These are phyloP conservation scores for Ramularia collo-cygni DNA, from an alignment of 2,329 filamentous ascomycete species.

Conservation along the genomic window DNA sequence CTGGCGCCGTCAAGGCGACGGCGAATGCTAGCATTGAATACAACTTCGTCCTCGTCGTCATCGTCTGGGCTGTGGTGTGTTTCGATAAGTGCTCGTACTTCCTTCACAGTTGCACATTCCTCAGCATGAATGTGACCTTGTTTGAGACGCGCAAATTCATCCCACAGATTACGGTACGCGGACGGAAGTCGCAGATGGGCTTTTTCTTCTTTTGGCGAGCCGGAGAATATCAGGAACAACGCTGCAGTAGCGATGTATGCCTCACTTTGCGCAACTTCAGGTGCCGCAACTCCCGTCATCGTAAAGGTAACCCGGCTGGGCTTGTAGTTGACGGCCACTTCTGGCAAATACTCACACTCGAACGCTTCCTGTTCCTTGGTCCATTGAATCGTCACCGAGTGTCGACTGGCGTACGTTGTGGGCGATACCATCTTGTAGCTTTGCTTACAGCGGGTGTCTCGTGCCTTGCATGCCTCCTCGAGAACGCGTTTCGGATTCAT, in stretches of 20 bases:
- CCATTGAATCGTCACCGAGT: conserved; percentile 70
- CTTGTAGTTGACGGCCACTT: conserved; percentile 40
- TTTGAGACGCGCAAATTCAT: conserved; percentile 64
- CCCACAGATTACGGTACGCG: conserved; percentile 79
- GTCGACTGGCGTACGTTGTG: conserved; percentile 66
- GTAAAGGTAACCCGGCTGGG: conserved; percentile 53
- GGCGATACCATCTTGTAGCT: conserved; percentile 64
- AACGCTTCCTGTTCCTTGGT: conserved; percentile 60
- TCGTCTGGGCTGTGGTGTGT: conserved; percentile 43
- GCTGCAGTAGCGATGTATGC: conserved; percentile 75
- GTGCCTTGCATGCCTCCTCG: conserved; percentile 80
- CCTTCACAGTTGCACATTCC: conserved; percentile 63
- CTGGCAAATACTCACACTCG: conserved; percentile 36
- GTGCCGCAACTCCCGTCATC: conserved; percentile 68
- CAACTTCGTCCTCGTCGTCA: conserved; percentile 47
- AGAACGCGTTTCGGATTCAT: conserved; percentile 68
- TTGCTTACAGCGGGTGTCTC: conserved; percentile 64
- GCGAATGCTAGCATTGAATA: conserved; percentile 70
- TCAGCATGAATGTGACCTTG: conserved; percentile 62
- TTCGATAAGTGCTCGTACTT: conserved; percentile 63
- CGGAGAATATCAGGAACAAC: conserved; percentile 72
- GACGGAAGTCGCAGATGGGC: conserved; percentile 69
- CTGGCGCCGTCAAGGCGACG: conserved; percentile 31
- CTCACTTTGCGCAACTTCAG: conserved; percentile 75
- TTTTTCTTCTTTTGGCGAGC: conserved; percentile 79